phyloP scores from a whole-genome alignment of 805 yeast genomes.

The Yamadazyma insecticola region DNA sequence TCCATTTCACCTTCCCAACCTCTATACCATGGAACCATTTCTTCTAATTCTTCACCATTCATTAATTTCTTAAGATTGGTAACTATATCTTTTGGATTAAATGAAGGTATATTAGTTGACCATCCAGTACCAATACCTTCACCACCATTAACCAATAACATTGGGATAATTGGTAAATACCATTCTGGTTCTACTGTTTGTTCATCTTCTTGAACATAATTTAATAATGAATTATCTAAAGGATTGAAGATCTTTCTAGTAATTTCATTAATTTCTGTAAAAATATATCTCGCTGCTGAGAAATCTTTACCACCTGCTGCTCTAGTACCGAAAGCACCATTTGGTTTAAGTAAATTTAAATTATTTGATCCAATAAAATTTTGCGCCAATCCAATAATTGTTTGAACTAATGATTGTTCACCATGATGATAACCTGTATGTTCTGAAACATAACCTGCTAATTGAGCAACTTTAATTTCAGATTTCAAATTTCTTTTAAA shows the following conservation, averaged over 20 bases:
- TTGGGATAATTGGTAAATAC: constrained; percentile 92
- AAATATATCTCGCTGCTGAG: constrained; percentile 96
- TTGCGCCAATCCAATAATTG: constrained; percentile 92
- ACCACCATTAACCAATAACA: constrained; percentile 90
- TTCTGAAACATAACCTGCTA: constrained; percentile 86
- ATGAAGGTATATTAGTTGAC: constrained; percentile 91
- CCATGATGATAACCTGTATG: constrained; percentile 95
- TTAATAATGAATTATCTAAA: constrained; percentile 71
- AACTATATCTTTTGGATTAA: constrained; percentile 81
- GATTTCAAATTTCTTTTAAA: constrained; percentile 71
- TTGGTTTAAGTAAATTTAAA: constrained; percentile 76
- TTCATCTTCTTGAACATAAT: constrained; percentile 88
- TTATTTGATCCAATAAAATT: constrained; percentile 92
- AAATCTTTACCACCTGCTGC: constrained; percentile 97
- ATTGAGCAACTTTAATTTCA: constrained; percentile 86
- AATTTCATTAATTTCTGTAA: constrained; percentile 73
- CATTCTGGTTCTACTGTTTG: constrained; percentile 92
- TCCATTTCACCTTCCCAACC: constrained; percentile 91
- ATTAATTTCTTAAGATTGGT: constrained; percentile 67
- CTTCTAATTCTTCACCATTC: constrained; percentile 63
- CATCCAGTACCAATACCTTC: constrained; percentile 99
- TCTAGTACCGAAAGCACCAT: constrained; percentile 95
- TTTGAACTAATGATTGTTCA: constrained; percentile 79
- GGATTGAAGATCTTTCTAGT: constrained; percentile 75
- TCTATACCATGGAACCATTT: constrained; percentile 88